These are phyloP conservation scores for Corchorus olitorius DNA, from an alignment of 345 rosid genomes.

Conservation along the genomic window DNA sequence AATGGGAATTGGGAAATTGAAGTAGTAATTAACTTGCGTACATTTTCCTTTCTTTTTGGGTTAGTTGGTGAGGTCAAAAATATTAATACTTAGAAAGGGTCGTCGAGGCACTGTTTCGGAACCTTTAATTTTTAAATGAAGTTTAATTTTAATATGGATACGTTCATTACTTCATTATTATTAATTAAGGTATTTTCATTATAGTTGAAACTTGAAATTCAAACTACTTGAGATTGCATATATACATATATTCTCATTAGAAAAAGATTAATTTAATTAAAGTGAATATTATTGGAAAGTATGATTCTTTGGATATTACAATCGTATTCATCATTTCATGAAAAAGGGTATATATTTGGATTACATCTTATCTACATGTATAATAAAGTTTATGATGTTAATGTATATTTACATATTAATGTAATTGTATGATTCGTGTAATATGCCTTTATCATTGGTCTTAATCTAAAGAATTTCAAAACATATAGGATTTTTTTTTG, in stretches of 20 bases:
- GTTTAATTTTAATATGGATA: too few species aligned
- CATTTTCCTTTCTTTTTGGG: background rate
- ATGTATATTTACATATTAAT: background rate
- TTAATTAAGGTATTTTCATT: too few species aligned
- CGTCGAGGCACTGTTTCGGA: too few species aligned
- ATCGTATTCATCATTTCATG: background rate
- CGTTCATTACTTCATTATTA: too few species aligned
- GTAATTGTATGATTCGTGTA: background rate
- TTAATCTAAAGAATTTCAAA: background rate
- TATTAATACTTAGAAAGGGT: too few species aligned
- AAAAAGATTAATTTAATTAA: background rate
- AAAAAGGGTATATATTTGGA: background rate
- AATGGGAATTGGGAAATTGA: background rate
- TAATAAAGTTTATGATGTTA: constrained; percentile 9
- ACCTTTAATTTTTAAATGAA: too few species aligned
- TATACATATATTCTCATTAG: too few species aligned
- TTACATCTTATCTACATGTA: background rate
- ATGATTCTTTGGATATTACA: background rate
- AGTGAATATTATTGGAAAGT: background rate
- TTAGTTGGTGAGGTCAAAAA: too few species aligned
- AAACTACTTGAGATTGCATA: too few species aligned
- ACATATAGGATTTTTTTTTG: too few species aligned
- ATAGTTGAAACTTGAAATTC: too few species aligned
- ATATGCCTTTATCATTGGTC: background rate
- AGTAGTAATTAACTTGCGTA: too few species aligned